A percentile compares a stretch with the other conserved stretches of the same genome.
Evolutionary conservation across 257 asterid genomes (phyloP).

Genomic region (Ophiorrhiza pumila): DNA sequence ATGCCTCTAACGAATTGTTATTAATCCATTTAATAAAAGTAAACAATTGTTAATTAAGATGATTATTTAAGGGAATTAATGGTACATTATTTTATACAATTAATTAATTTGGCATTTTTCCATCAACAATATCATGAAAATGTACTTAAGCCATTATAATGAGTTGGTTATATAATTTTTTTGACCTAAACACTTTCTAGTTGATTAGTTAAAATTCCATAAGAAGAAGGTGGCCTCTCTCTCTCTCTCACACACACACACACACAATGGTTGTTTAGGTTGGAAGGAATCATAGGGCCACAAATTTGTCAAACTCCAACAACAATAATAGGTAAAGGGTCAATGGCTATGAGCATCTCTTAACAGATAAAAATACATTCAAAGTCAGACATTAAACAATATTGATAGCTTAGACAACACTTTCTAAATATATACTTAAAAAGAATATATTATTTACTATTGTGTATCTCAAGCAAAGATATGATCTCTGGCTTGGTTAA

Average conservation of each 20-base stretch:
- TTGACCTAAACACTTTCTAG: conserved; percentile 10
- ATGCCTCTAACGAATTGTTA: background rate
- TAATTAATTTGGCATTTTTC: background rate
- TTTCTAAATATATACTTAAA: no score
- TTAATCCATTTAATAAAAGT: background rate
- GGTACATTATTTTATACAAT: background rate
- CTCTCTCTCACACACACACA: background rate
- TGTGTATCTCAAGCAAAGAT: no score
- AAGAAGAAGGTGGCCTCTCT: background rate
- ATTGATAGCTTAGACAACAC: background rate
- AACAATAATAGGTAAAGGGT: background rate
- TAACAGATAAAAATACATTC: conserved; percentile 14
- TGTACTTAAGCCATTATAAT: background rate
- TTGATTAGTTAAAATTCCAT: conserved; percentile 15
- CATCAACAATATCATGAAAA: background rate
- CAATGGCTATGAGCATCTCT: conserved; percentile 2
- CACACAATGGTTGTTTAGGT: background rate
- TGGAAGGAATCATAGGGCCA: background rate
- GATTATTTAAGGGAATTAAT: background rate
- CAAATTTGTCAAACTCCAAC: background rate
- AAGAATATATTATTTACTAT: no score
- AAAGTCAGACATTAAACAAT: background rate
- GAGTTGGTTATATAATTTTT: conserved; percentile 15
- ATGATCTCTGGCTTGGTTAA: no score
- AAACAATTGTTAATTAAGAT: background rate